phyloP scores from a whole-genome alignment of 2,329 filamentous ascomycete genomes.

The Fusarium bulbicola region DNA sequence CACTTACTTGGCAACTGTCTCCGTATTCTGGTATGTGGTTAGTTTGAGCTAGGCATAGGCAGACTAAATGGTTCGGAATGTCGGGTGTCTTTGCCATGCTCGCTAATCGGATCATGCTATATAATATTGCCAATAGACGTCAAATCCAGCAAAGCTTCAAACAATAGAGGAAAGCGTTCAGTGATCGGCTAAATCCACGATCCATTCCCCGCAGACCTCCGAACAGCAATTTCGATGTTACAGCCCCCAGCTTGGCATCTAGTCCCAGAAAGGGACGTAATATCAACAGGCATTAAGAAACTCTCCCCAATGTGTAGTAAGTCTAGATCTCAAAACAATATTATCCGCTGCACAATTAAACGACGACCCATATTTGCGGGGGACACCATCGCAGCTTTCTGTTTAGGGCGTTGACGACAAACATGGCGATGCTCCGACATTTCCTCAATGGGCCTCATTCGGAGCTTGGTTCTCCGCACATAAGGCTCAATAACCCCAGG shows the following conservation, averaged over 20 bases:
- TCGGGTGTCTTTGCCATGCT: not conserved
- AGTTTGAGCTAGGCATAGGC: not conserved
- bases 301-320: not conserved
- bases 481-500: not conserved
- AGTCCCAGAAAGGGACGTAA: not conserved
- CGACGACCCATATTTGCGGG: not conserved
- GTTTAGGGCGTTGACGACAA: not conserved
- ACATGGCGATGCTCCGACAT: slow-evolving; percentile 18
- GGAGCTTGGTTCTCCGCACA: slow-evolving; percentile 26
- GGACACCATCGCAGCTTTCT: not conserved
- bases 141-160: no score
- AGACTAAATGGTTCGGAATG: not conserved
- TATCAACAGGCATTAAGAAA: not conserved
- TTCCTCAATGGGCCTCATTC: slow-evolving; percentile 19
- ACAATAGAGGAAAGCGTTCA: not conserved
- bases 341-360: not conserved
- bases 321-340: not conserved
- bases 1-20: no score
- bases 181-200: not conserved
- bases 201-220: not conserved
- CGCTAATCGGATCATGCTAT: not conserved
- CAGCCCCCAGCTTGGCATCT: not conserved
- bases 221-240: not conserved
- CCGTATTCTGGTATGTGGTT: not conserved
- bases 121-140: not conserved